Base-by-base conservation (phyloP, 2,329 filamentous ascomycete species). In the Scedosporium dehoogii region DNA sequence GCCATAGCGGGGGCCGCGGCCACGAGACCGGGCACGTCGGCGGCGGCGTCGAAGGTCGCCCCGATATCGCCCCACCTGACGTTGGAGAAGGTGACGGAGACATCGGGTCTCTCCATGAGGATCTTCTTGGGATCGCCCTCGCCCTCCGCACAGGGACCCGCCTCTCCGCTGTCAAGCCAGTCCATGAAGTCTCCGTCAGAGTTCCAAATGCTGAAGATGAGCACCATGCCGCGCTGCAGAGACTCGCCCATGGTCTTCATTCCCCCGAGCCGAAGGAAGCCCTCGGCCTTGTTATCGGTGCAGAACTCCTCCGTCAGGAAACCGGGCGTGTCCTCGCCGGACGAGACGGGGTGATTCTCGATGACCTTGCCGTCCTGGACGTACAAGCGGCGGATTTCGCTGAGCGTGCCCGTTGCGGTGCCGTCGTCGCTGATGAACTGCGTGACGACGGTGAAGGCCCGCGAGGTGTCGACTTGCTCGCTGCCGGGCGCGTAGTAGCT, bases 31-130 rank as follows among this genome's bases (percentile, higher is more conserved):
- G 23, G 58, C n/a, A 48, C 44, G 29, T 46, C 38, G 9, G 41
- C 58, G 44, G 62, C 25, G 0, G 64, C 48, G 60, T 66, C 63
- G 60, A 75, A 81, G 0, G 80, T 86, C 18, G 80, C 81, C 3
- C 78, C 81, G 67, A 86, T 81, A 65, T 85, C 81, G 14, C 83
- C 83, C 76, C 81, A 83, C 67, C 78, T 78, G 66, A 86, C 80
- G 67, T 85, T 79, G 64, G 78, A 80, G 67, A 83, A 86, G 0
- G 73, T 78, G 3, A 85, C 80, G n/a, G 74, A 74, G 0, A 82
- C 78, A 59, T 74, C 73, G 1, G 80, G 78, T 66, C 80, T 72
- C 9, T 80, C 69, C 58, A 73, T 70, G 61, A 75, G 63, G 62
- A 86, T 81, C 14, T 75, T 70, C 46, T 71, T 70, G 0, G 84